phyloP scores from a whole-genome alignment of 2,329 filamentous ascomycete species.

The Zasmidium cellare region DNA sequence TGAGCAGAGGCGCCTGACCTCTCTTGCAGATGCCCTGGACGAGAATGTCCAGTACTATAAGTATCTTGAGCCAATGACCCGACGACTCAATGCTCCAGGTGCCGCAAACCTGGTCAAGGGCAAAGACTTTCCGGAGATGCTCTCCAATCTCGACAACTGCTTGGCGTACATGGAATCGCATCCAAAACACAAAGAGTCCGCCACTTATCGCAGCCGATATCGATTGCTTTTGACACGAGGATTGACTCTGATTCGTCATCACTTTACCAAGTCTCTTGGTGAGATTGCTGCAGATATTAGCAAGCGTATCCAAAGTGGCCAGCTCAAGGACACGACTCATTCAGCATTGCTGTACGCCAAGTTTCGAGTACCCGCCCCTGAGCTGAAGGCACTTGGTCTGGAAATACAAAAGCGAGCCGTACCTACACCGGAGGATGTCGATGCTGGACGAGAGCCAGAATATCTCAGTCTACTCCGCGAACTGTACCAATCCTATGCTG shows the following conservation, averaged over 20 bases:
- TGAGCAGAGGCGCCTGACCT: slow-evolving; percentile 77
- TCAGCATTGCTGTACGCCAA: slow-evolving; percentile 71
- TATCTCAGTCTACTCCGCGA: slow-evolving; percentile 67
- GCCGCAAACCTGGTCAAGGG: slow-evolving; percentile 82
- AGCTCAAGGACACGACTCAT: slow-evolving; percentile 70
- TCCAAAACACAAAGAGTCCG: slow-evolving; percentile 80
- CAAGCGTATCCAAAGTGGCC: slow-evolving; percentile 64
- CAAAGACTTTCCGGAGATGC: slow-evolving; percentile 82
- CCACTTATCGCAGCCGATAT: slow-evolving; percentile 85
- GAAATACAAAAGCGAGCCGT: slow-evolving; percentile 68
- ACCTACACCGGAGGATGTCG: slow-evolving; percentile 43
- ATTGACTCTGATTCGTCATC: slow-evolving; percentile 65
- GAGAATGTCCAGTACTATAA: slow-evolving; percentile 93
- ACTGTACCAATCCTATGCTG: slow-evolving; percentile 63
- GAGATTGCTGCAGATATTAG: slow-evolving; percentile 64
- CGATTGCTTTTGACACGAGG: slow-evolving; percentile 73
- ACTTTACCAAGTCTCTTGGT: slow-evolving; percentile 63
- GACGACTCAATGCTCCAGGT: slow-evolving; percentile 86
- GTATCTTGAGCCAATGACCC: slow-evolving; percentile 87
- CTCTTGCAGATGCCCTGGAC: slow-evolving; percentile 79
- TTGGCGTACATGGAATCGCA: slow-evolving; percentile 89
- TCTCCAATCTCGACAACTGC: slow-evolving; percentile 84
- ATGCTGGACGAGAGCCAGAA: slow-evolving; percentile 61
- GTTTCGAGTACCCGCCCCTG: slow-evolving; percentile 65
- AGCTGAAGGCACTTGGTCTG: slow-evolving; percentile 65